Base-by-base conservation (phyloP, 257 asterid species). In the Mitragyna speciosa region DNA sequence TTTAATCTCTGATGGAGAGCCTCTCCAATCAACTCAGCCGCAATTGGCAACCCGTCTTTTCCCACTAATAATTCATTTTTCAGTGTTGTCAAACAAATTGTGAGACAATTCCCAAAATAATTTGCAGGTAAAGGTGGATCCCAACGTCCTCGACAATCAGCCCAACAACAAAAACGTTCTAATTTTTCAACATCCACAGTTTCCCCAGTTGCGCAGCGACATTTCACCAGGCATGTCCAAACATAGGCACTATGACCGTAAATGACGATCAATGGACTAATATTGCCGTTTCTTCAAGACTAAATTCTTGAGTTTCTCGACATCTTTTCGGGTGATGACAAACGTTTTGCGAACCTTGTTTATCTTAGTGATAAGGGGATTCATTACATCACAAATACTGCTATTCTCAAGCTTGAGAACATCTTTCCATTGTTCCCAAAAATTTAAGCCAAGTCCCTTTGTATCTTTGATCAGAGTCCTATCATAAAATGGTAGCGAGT, bases 81-180 rank as follows among this genome's bases (percentile, higher is more conserved):
- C 11, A 76, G 61, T 16, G 39, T 22, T 39, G 78, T 67, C 1
- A 33, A 16, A 65, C 80, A 77, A 45, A n/a, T 33, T 0, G 75
- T 78, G 15, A 87, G 30, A 61, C 89, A 83, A 19, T 87, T 89
- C 1, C 92, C 92, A 54, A 89, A 85, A 78, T 83, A 88, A 7
- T 83, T 54, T n/a, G 36, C 47, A 2, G 90, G 84, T 26, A 85
- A 26, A 9, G 87, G 85, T 61, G 90, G 90, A 41, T 58, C 47
- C n/a, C 78, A 65, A 1, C 87, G 78, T 3, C 68, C 52, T 7
- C 90, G 82, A 16, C 86, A 77, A 24, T 88, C 84, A 17, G 84
- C 87, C 0, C 71, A 61, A 30, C 47, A 76, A 2, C 17, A 0
- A 69, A 86, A 81, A 74, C 59, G n/a, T 54, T 76, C 82, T 9